Evolutionary conservation across 352 stramenopile genomes (phyloP).

Genomic region (Phytophthora ohioensis): DNA sequence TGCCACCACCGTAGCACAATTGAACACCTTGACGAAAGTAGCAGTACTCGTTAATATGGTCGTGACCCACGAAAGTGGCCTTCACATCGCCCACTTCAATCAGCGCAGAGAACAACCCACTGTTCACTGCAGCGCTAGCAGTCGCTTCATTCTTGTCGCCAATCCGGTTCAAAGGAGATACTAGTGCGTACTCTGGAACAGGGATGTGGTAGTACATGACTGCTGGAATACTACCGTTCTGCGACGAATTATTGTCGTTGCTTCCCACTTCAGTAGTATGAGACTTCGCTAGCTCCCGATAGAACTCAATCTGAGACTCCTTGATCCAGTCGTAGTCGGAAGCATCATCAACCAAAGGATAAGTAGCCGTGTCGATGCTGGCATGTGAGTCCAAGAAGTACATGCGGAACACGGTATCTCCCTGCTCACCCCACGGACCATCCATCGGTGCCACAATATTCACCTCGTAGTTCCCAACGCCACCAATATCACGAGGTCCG

Average conservation of each 20-base stretch:
- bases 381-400: constrained; percentile 75
- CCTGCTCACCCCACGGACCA: constrained; percentile 47
- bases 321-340: constrained; percentile 60
- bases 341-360: constrained; percentile 38
- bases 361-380: constrained; percentile 39
- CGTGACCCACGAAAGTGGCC: constrained; percentile 64
- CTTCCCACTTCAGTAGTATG: constrained; percentile 15
- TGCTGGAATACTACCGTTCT: constrained; percentile 36
- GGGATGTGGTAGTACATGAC: constrained; percentile 79
- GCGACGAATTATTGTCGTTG: constrained; percentile 19
- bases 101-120: constrained; percentile 50
- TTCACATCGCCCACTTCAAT: constrained; percentile 64
- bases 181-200: constrained; percentile 53
- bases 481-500: constrained; percentile 53
- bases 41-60: constrained; percentile 75
- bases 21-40: constrained; percentile 55
- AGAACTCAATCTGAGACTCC: constrained; percentile 53
- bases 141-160: constrained; percentile 47
- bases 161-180: constrained; percentile 24
- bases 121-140: constrained; percentile 39
- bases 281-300: constrained; percentile 42
- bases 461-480: constrained; percentile 75
- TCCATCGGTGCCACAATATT: constrained; percentile 48
- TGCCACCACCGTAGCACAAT: constrained; percentile 64
- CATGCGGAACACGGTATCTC: constrained; percentile 62